A percentile compares a stretch with the other conserved stretches of the same genome.
Conservation (phyloP, 306 rosid genomes). For the Alnus rubra region DNA sequence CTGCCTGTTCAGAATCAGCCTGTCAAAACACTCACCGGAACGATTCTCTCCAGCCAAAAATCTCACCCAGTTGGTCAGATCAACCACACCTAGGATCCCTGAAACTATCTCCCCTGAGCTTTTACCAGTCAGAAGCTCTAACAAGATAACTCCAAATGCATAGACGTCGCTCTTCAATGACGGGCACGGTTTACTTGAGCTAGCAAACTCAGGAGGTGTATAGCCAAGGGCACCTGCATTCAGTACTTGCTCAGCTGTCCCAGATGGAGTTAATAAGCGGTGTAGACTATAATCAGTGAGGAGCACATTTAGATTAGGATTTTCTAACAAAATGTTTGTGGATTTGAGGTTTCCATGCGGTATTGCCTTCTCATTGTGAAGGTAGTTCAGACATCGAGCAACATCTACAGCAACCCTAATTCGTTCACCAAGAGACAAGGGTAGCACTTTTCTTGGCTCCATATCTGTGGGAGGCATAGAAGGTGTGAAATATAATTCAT, state of each 20-base stretch:
- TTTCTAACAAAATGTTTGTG: conserved; percentile 65
- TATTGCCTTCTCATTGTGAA: conserved; percentile 73
- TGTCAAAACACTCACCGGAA: conserved; percentile 60
- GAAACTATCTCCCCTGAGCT: conserved; percentile 61
- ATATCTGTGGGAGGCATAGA: conserved; percentile 40
- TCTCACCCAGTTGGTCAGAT: conserved; percentile 68
- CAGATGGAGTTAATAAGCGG: conserved; percentile 61
- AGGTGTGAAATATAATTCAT: neutral
- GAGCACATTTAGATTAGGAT: conserved; percentile 42
- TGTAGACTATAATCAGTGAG: conserved; percentile 77
- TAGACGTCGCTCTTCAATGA: conserved; percentile 79
- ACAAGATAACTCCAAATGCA: conserved; percentile 75
- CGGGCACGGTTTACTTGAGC: conserved; percentile 70
- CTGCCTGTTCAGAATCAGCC: conserved; percentile 39
- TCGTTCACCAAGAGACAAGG: conserved; percentile 56
- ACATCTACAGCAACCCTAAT: conserved; percentile 55
- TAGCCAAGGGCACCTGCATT: conserved; percentile 79
- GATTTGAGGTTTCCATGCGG: conserved; percentile 88
- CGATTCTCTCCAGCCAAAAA: conserved; percentile 50
- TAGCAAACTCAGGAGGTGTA: conserved; percentile 73
- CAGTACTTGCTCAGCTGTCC: conserved; percentile 75
- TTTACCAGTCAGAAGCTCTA: conserved; percentile 73
- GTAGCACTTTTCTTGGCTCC: conserved; percentile 48
- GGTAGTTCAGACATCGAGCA: conserved; percentile 58
- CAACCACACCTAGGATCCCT: conserved; percentile 58